Base-by-base conservation (phyloP, 192 early-diverging fungal genomes). In the Umbelopsis sp. region DNA sequence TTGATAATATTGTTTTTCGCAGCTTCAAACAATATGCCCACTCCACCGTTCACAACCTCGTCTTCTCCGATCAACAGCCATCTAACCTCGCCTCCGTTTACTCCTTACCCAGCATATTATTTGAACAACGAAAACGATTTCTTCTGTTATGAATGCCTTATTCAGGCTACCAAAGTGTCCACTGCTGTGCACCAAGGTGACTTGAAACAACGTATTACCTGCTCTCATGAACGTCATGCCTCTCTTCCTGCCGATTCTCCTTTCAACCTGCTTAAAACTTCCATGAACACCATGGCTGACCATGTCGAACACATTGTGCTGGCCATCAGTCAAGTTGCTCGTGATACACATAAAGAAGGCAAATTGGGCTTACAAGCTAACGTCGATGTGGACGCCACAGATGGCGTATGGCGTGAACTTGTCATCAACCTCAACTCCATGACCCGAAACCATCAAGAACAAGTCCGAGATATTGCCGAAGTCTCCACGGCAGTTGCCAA, bases 331-430 rank as follows among this genome's bases (percentile, higher is more conserved):
- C 80, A 87, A 67, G 90, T 92, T 6, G 87, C 90, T 20, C 85
- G 84, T 3, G 88, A 92, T 61, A 88, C 88, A 5, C 91, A 88
- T 7, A 84, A 87, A 33, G 88, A 92, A 73, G 91, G 93, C 9
- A 85, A 87, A 35, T 81, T 94, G 3, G 93, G 91, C 65, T 88
- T 88, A 0, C 90, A 92, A 35, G 82, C 82, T 13, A 71, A 76
- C n/a, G 75, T 82, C 45, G 73, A 78, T 35, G 70, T 81, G 25
- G 73, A 80, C 37, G 73, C 81, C 15, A 78, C 81, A 7, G 75
- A 76, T 15, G 89, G 89, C 51, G 76, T 78, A 20, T 91, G 86
- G 86, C 77, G 71, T 6, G 80, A 87, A 33, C 80, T 91, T 70
- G 82, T 87, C 23, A 71, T 66, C 46, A 81, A 87, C 66, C 74